phyloP scores from a whole-genome alignment of 1,284 basidiomycete species.

The Cryptococcus sp. region DNA sequence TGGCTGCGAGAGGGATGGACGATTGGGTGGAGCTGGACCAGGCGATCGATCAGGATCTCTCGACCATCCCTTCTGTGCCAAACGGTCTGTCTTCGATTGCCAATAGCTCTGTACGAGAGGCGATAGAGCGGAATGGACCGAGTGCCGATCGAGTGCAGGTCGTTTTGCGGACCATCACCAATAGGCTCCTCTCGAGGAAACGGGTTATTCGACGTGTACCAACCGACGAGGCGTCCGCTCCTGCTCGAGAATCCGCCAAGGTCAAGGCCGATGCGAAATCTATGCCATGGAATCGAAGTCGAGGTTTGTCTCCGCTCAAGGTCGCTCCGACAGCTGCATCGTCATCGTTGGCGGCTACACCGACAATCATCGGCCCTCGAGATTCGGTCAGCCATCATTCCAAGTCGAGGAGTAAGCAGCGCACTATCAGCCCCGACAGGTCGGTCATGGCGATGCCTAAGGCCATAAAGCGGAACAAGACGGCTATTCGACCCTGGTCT shows the following conservation, averaged over 20 bases:
- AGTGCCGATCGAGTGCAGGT: slow-evolving; percentile 41
- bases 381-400: too few species aligned
- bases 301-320: too few species aligned
- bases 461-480: too few species aligned
- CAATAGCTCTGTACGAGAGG: slow-evolving; percentile 19
- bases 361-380: too few species aligned
- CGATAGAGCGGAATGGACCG: slow-evolving; percentile 34
- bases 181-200: slow-evolving; percentile 47
- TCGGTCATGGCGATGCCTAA: too few species aligned
- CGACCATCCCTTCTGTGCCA: slow-evolving; percentile 9
- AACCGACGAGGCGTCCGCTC: not conserved
- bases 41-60: slow-evolving; percentile 8
- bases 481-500: too few species aligned
- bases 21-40: slow-evolving; percentile 47
- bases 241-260: too few species aligned
- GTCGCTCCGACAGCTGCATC: too few species aligned
- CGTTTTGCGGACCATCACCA: slow-evolving; percentile 49
- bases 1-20: not conserved
- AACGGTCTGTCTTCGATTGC: slow-evolving; percentile 9
- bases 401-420: too few species aligned
- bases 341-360: too few species aligned
- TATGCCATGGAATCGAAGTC: not conserved
- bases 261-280: not conserved
- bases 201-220: slow-evolving; percentile 39
- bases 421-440: too few species aligned